Evolutionary conservation across 1,284 basidiomycete genomes (phyloP).

Genomic region (Ustilago hordei): DNA sequence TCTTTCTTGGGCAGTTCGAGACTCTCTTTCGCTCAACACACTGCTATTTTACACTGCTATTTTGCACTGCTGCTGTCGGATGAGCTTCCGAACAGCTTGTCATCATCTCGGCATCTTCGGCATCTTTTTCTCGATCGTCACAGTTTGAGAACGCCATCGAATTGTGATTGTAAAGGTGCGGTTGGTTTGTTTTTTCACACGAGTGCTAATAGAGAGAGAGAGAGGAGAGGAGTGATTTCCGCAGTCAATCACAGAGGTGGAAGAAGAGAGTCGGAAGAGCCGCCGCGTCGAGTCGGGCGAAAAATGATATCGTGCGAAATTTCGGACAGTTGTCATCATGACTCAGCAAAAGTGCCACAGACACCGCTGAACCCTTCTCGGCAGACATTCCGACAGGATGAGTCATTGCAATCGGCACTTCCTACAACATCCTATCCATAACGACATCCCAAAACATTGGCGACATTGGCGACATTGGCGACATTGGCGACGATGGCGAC

Average conservation of each 20-base stretch:
- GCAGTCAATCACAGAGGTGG: background rate
- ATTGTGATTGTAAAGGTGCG: background rate
- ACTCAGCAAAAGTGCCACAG: background rate
- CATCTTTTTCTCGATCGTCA: background rate
- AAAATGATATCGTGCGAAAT: background rate
- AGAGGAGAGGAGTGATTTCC: background rate
- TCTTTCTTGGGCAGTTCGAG: background rate
- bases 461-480: no score
- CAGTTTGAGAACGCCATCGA: background rate
- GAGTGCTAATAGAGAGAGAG: no score
- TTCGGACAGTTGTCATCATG: background rate
- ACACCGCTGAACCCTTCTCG: background rate
- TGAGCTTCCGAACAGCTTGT: background rate
- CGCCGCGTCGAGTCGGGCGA: background rate
- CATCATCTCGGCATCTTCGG: background rate
- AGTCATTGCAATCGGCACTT: background rate
- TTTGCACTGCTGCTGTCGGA: background rate
- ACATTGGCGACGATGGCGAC: conserved; percentile 25
- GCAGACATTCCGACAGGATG: background rate
- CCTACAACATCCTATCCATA: conserved; percentile 6
- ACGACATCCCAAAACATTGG: background rate
- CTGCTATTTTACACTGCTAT: background rate
- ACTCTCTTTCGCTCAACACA: background rate
- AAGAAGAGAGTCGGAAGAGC: background rate
- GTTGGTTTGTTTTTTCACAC: background rate